phyloP scores from a whole-genome alignment of 192 early-diverging fungal species.

The Dissophora globulifera region DNA sequence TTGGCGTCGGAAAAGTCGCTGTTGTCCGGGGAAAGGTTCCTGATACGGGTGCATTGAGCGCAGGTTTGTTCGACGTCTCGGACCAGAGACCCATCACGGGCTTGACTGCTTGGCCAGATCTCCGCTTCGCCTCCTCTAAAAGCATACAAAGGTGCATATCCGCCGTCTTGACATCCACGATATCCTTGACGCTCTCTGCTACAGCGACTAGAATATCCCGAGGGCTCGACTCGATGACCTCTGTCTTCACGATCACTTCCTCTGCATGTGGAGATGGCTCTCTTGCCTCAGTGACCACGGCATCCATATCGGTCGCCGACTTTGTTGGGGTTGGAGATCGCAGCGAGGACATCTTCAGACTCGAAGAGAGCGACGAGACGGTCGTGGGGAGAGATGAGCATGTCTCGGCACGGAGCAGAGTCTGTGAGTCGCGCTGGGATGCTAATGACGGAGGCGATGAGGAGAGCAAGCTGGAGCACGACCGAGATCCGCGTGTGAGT shows the following conservation, averaged over 20 bases:
- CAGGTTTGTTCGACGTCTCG: conserved; percentile 13
- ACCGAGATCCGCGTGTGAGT: conserved; percentile 3
- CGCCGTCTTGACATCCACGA: conserved; percentile 19
- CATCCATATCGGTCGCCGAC: no score
- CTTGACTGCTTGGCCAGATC: conserved; percentile 10
- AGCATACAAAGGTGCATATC: conserved; percentile 40
- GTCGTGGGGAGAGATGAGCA: conserved; percentile 18
- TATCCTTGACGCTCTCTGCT: not conserved
- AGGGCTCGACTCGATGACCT: conserved; percentile 1
- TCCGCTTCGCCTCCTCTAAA: conserved; percentile 32
- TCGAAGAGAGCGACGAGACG: not conserved
- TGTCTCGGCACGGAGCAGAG: conserved; percentile 18
- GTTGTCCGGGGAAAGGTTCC: conserved; percentile 13
- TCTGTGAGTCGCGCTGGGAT: not conserved
- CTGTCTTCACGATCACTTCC: not conserved
- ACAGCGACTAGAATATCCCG: not conserved
- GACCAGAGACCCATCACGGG: conserved; percentile 41
- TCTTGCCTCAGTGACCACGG: not conserved
- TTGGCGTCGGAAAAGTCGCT: conserved; percentile 18
- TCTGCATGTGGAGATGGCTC: not conserved
- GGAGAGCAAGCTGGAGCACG: conserved; percentile 18
- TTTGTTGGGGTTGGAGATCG: not conserved
- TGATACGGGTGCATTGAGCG: conserved; percentile 21
- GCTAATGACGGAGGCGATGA: conserved; percentile 1
- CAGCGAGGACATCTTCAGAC: not conserved